Base-by-base conservation (phyloP, 352 stramenopile genomes). In the Phytopythium aichiense region DNA sequence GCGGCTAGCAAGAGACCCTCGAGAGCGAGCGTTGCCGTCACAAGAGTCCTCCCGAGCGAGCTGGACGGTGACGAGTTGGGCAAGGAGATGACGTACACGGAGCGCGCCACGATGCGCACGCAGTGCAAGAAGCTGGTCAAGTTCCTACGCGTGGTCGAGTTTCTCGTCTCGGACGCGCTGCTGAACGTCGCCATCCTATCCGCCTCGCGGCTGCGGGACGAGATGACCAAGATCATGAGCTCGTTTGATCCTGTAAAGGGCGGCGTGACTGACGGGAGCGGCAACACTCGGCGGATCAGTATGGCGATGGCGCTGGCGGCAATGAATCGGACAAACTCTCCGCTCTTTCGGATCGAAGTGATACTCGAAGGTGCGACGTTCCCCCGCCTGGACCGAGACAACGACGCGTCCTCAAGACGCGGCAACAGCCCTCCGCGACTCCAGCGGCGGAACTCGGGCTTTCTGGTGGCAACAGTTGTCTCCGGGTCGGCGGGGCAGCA, bases 61-160 rank as follows among this genome's bases (percentile, higher is more conserved):
- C 13, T 65, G 45, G 61, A 22, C 38, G 43, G 28, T 16, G 48
- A 71, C 11, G 63, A 73, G 22, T 55, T 66, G 6, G 67, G 79
- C 25, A 81, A 74, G 54, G 66, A 69, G n/a, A 98, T 98, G 88
- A 98, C 90, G 4, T 98, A 98, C 67, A 98, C 95, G n/a, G 93
- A 98, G 58, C 80, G 92, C 4, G 92, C 94, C 7, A 91, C 85
- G 0, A 91, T 98, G 73, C 84, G 89, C 16, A 92, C 84, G 0
- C 89, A 98, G 63, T 98, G 94, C 67, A 79, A 88, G n/a, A 87
- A 89, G 15, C 71, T 98, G 45, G 97, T 84, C 11, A 91, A 92
- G 45, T 98, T 98, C 60, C 73, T 98, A 2, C 86, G 91, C 2
- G 72, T 98, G 11, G 85, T 98, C 5, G 93, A 98, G 67, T 97